These are phyloP conservation scores for Parachaetomium inaequale DNA, from an alignment of 495 filamentous ascomycete genomes.

Conservation along the genomic window DNA sequence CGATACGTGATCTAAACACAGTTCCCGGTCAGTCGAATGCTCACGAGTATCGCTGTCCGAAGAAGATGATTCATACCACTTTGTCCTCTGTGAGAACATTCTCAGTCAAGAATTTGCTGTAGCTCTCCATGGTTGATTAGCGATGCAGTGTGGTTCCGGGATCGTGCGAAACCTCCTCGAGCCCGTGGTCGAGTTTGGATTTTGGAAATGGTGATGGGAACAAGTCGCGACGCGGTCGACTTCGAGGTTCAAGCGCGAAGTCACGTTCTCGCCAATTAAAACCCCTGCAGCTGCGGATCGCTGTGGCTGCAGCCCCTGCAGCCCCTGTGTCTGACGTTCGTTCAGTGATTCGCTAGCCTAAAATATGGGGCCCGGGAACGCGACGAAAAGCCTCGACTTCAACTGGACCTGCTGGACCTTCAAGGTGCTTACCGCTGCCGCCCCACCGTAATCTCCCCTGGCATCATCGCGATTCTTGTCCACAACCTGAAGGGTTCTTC, in stretches of 20 bases:
- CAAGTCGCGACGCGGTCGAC: slow-evolving; percentile 10
- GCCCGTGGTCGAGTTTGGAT: not conserved
- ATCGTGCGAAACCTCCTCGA: not conserved
- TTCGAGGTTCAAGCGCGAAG: slow-evolving; percentile 21
- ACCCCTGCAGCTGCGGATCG: slow-evolving; percentile 10
- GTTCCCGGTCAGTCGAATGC: slow-evolving; percentile 3
- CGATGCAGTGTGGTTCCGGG: not conserved
- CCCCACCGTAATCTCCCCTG: not conserved
- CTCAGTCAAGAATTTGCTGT: slow-evolving; percentile 68
- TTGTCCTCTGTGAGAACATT: slow-evolving; percentile 73
- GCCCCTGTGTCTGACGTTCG: not conserved
- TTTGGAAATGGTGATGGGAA: not conserved
- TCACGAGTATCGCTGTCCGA: not conserved
- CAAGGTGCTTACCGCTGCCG: slow-evolving; percentile 9
- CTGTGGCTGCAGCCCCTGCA: slow-evolving; percentile 19
- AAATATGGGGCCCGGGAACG: not conserved
- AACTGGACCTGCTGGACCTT: too few relatives aligned
- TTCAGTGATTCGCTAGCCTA: slow-evolving; percentile 5
- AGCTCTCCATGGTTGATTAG: slow-evolving; percentile 50
- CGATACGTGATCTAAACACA: slow-evolving; percentile 76
- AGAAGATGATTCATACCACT: slow-evolving; percentile 52
- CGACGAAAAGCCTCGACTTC: slow-evolving; percentile 7
- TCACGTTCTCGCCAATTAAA: slow-evolving; percentile 27
- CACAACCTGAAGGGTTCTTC: not conserved
- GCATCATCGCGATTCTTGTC: not conserved